Evolutionary conservation across 2,329 filamentous ascomycete genomes (phyloP).

Genomic region (Aspergillus novoparasiticus): DNA sequence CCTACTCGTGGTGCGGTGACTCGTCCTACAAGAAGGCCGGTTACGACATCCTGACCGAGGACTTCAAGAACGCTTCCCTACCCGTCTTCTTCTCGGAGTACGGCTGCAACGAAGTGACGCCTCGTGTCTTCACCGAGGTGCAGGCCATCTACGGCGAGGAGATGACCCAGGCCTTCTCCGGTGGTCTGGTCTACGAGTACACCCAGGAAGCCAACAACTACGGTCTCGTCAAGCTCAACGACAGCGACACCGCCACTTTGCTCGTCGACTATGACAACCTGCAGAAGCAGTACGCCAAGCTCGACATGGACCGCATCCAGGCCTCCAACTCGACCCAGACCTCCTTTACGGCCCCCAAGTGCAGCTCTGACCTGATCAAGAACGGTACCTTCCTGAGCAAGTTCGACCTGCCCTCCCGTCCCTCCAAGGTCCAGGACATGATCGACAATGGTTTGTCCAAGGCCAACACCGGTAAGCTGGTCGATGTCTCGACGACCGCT

Average conservation of each 20-base stretch:
- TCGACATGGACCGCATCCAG: conserved; percentile 72
- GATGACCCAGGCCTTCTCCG: conserved; percentile 62
- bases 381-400: conserved; percentile 69
- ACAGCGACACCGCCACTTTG: conserved; percentile 60
- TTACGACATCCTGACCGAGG: conserved; percentile 60
- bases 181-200: conserved; percentile 58
- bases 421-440: conserved; percentile 68
- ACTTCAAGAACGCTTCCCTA: conserved; percentile 60
- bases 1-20: conserved; percentile 69
- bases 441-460: conserved; percentile 75
- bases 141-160: conserved; percentile 60
- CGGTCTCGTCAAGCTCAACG: conserved; percentile 63
- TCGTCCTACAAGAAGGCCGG: conserved; percentile 57
- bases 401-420: conserved; percentile 74
- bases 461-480: conserved; percentile 66
- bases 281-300: conserved; percentile 70
- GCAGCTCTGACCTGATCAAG: conserved; percentile 68
- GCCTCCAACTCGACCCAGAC: conserved; percentile 61
- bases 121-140: conserved; percentile 64
- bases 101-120: conserved; percentile 62
- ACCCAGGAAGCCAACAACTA: conserved; percentile 52
- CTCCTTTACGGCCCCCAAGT: conserved; percentile 62
- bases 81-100: conserved; percentile 70
- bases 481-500: conserved; percentile 58
- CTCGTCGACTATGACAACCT: conserved; percentile 72